These are phyloP conservation scores for Trametes hirsuta DNA, from an alignment of 1,284 basidiomycete species.

Conservation along the genomic window DNA sequence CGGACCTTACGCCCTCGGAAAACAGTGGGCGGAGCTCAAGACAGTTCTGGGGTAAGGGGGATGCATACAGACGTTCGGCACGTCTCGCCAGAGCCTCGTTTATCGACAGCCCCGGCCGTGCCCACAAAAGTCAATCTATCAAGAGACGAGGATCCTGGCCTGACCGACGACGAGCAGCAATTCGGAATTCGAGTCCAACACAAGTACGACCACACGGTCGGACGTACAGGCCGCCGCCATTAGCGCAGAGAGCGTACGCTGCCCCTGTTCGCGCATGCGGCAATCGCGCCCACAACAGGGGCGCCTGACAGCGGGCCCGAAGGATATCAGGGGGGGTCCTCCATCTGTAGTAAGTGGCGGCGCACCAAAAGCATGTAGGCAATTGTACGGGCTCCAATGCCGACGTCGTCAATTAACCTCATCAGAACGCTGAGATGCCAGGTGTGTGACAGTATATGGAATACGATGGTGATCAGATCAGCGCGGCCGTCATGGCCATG, in stretches of 20 bases:
- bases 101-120: too few species aligned
- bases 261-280: neutral
- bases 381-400: neutral
- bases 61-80: too few species aligned
- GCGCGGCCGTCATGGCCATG: neutral
- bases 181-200: too few species aligned
- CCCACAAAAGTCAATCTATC: too few species aligned
- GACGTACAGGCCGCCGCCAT: neutral
- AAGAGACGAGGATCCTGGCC: too few species aligned
- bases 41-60: too few species aligned
- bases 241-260: neutral
- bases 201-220: neutral
- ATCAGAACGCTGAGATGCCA: slow-evolving; percentile 4
- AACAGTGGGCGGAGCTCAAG: too few species aligned
- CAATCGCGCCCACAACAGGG: neutral
- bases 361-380: neutral
- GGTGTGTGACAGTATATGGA: slow-evolving; percentile 3
- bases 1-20: too few species aligned
- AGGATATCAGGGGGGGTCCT: neutral
- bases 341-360: neutral
- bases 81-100: too few species aligned
- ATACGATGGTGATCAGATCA: slow-evolving; percentile 7
- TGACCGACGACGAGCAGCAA: too few species aligned
- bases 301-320: neutral
- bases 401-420: slow-evolving; percentile 1